Evolutionary conservation across 768 basidiomycete genomes (phyloP).

Genomic region (Trichaptum fuscoviolaceum): DNA sequence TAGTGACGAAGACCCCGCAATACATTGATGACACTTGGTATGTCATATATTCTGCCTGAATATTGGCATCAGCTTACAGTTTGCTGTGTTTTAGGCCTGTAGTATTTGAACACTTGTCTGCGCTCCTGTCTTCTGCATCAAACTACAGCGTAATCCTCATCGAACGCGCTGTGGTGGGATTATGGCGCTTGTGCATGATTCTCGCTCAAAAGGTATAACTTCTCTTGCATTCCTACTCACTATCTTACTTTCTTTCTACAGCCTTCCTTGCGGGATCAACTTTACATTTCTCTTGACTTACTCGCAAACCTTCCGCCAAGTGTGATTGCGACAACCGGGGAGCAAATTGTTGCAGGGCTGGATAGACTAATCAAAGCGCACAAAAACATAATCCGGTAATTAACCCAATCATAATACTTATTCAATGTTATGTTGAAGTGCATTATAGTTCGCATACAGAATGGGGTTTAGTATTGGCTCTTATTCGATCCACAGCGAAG

Average conservation of each 20-base stretch:
- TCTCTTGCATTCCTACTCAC: slow-evolving; percentile 9
- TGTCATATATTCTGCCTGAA: slow-evolving; percentile 18
- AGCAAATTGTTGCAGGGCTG: slow-evolving; percentile 86
- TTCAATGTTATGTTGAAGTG: slow-evolving; percentile 4
- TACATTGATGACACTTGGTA: slow-evolving; percentile 89
- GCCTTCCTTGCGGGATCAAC: slow-evolving; percentile 84
- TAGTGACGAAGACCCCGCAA: slow-evolving; percentile 69
- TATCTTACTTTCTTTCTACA: slow-evolving; percentile 23
- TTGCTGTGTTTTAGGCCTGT: slow-evolving; percentile 61
- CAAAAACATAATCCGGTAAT: slow-evolving; percentile 61
- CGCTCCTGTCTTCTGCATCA: slow-evolving; percentile 66
- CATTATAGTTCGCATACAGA: slow-evolving; percentile 77
- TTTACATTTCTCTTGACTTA: slow-evolving; percentile 90
- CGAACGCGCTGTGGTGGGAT: slow-evolving; percentile 87
- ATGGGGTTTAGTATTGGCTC: slow-evolving; percentile 89
- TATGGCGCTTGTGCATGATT: slow-evolving; percentile 79
- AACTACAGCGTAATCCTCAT: slow-evolving; percentile 89
- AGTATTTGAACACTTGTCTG: slow-evolving; percentile 88
- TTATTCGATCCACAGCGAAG: slow-evolving; percentile 78
- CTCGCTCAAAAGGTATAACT: slow-evolving; percentile 64
- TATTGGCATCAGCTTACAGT: slow-evolving; percentile 5
- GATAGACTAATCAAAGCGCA: slow-evolving; percentile 75
- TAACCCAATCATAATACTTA: not conserved
- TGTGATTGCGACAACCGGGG: slow-evolving; percentile 81
- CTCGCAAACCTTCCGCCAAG: slow-evolving; percentile 71